Base-by-base conservation (phyloP, 352 stramenopile genomes). In the Globisporangium paroecandrum region DNA sequence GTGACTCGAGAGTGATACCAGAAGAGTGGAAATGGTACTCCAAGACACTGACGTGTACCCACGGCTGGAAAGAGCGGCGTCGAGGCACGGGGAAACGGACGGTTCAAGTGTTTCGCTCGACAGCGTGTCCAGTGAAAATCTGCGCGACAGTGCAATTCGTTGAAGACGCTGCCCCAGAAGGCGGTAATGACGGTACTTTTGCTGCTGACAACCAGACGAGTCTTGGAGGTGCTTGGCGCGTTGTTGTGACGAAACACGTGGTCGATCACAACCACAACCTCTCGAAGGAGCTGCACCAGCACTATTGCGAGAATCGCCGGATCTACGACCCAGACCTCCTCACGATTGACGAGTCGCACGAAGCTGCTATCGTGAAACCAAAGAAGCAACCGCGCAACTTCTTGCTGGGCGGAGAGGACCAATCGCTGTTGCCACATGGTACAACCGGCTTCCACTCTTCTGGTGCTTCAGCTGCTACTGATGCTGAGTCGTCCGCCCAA, bases 181-280 rank as follows among this genome's bases (percentile, higher is more conserved):
- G 1, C 32, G 32, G 10, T 36, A 9, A 64, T 36, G 41, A 25
- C 8, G 27, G 24, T 29, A 41, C 60, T 34, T 51, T n/a, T 22
- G 43, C 43, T 18, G n/a, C 22, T 20, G 12, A 38, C 15, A 59
- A 34, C 20, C 32, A 65, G 1, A 73, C 29, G 9, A 43, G 15
- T 36, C 55, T 34, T 27, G 55, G 34, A 43, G 77, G 58, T 0
- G 65, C 64, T 25, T 93, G 85, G 85, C 82, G 81, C 2, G 83
- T 93, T 25, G 82, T 93, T 2, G 77, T 93, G 13, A 93, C 83
- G 20, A 89, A 89, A 53, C 85, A 93, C 69, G 66, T 91, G 4
- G 72, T 88, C 18, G 83, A 90, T 53, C 85, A 93, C 67, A 93
- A 93, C 62, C 85, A 93, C 69, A 93, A 90, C 55, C 68, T 93